Evolutionary conservation across 2,329 filamentous ascomycete species (phyloP), one percentile per base, ranked within the genome.

Genomic region (Alternaria novae-zelandiae): DNA sequence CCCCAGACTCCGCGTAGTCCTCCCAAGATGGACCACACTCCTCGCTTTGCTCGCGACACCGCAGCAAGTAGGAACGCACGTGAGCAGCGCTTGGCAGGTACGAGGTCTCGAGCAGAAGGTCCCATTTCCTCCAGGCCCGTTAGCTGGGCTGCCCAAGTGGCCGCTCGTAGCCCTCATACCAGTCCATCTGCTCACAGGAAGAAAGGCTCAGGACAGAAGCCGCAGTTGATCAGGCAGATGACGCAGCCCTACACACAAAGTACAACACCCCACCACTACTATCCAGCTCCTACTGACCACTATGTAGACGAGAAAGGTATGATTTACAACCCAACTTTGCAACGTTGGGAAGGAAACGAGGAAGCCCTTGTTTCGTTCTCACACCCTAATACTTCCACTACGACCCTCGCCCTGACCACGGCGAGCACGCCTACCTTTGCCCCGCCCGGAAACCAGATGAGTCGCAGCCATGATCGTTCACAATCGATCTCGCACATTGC

Each of bases 341-440:
- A 90, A 75, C 87, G 89, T 54, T 99, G 96, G 96, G 96, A 99
- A 84, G 96, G 96, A 56, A 99, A 99, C 73, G 96, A 99, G 78
- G 95, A 93, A 72, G 91, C 87, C 32, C 83, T 97, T 57, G 87
- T 87, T 67, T 88, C 89, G 5, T 99, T 99, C 80, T 94, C 78
- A 3, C 76, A 77, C 62, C 77, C 75, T 30, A 80, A 80, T 57
- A 76, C 71, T 15, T 80, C 97, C 57, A 79, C 77, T 45, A 77
- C 83, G 61, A 77, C 80, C 47, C 77, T 80, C 65, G 75, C 78
- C 58, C 74, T 76, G 64, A 79, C 80, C 57, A 74, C 76, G 59
- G 75, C 78, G 61, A 80, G 76, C 66, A 81, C 78, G 25, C 80
- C 79, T 15, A 81, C 80, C 45, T 80, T 80, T 67, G 76, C 79